Percentiles rank a stretch among this genome's conserved stretches.
These are phyloP conservation scores for Adansonia madagascariensis DNA, from an alignment of 441 rosid species.

Conservation along the genomic window DNA sequence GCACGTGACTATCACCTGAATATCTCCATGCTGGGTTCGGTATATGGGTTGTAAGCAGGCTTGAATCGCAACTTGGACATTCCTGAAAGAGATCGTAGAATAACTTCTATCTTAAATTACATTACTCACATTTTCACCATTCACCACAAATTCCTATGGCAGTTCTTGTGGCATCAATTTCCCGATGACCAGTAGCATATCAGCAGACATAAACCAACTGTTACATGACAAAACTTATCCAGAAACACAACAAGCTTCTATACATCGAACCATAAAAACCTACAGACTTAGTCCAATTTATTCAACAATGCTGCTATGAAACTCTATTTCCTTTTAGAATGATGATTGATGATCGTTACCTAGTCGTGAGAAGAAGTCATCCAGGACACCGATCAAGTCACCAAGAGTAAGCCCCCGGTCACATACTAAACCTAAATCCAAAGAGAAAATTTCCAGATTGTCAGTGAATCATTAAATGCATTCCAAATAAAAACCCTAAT, in stretches of 20 bases:
- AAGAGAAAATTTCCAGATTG: constrained; percentile 18
- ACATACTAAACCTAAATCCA: constrained; percentile 79
- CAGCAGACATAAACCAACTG: constrained; percentile 8
- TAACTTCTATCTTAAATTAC: neutral
- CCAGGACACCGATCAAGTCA: constrained; percentile 81
- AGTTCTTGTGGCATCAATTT: neutral
- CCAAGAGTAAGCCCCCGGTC: constrained; percentile 92
- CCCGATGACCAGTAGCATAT: neutral
- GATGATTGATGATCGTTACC: constrained; percentile 44
- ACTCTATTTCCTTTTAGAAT: constrained; percentile 5
- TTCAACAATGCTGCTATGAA: constrained; percentile 6
- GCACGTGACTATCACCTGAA: constrained; percentile 60
- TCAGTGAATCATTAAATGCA: constrained; percentile 1
- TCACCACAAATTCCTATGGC: neutral
- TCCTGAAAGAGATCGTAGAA: constrained; percentile 47
- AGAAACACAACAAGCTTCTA: neutral
- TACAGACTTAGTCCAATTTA: constrained; percentile 14
- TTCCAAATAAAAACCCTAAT: neutral
- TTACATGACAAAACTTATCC: neutral
- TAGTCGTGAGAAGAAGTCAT: constrained; percentile 86
- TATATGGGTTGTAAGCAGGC: constrained; percentile 97
- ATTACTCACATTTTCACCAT: neutral
- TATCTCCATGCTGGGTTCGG: constrained; percentile 97
- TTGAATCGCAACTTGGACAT: constrained; percentile 87
- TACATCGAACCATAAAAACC: neutral